phyloP scores from a whole-genome alignment of 1,284 basidiomycete species.

The Caloboletus firmus region DNA sequence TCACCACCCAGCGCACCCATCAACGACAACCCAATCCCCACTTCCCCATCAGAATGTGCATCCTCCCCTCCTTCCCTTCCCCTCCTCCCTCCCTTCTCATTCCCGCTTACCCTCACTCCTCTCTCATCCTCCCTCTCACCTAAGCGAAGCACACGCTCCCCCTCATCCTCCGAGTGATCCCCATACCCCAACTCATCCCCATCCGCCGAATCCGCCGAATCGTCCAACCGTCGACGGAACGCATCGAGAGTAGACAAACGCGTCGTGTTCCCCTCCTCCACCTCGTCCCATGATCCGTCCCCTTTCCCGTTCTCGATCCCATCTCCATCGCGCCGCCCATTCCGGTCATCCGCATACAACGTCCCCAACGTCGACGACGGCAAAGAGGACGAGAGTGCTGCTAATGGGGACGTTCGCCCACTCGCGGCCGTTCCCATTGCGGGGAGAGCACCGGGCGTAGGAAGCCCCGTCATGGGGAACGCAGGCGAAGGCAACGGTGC shows the following conservation, averaged over 20 bases:
- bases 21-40: constrained; percentile 67
- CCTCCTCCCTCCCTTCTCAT: background rate
- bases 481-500: constrained; percentile 12
- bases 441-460: background rate
- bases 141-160: background rate
- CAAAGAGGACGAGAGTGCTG: constrained; percentile 14
- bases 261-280: constrained; percentile 21
- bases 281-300: constrained; percentile 6
- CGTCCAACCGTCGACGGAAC: constrained; percentile 24
- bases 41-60: constrained; percentile 53
- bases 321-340: background rate
- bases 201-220: constrained; percentile 13
- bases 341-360: background rate
- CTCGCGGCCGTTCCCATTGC: constrained; percentile 7
- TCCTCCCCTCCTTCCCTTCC: constrained; percentile 9
- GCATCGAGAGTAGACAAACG: constrained; percentile 30
- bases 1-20: constrained; percentile 51
- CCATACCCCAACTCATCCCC: constrained; percentile 6
- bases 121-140: background rate
- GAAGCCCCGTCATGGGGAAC: background rate
- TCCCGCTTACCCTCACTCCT: background rate
- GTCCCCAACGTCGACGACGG: background rate
- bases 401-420: constrained; percentile 22
- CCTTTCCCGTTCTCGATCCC: background rate
- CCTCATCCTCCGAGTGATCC: constrained; percentile 9